Conservation (phyloP, 2,329 filamentous ascomycete species). For the Phoma sp. region DNA sequence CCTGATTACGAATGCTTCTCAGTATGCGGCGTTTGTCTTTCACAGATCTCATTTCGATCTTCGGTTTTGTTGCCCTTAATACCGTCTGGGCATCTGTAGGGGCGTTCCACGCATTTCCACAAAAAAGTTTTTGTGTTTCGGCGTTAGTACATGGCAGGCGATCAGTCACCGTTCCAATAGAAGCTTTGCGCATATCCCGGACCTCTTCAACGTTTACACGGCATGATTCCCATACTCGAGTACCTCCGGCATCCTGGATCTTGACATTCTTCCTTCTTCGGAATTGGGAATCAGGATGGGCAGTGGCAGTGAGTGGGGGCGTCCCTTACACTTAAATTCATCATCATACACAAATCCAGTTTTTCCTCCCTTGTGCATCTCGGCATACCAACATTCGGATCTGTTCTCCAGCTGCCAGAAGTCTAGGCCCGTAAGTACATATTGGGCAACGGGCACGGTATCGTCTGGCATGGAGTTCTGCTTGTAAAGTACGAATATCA, state of each 20-base stretch:
- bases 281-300: slow-evolving; percentile 14
- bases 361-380: slow-evolving; percentile 17
- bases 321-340: slow-evolving; percentile 30
- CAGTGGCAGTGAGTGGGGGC: slow-evolving; percentile 39
- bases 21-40: slow-evolving; percentile 13
- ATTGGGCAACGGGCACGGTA: slow-evolving; percentile 11
- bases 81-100: slow-evolving; percentile 20
- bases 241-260: slow-evolving; percentile 29
- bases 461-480: slow-evolving; percentile 6
- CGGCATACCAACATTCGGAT: slow-evolving; percentile 39
- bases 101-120: slow-evolving; percentile 32
- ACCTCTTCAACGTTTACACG: slow-evolving; percentile 35
- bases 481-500: slow-evolving; percentile 35
- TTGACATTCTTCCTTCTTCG: slow-evolving; percentile 21
- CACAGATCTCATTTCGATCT: slow-evolving; percentile 9
- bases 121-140: slow-evolving; percentile 42
- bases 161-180: slow-evolving; percentile 30
- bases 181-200: slow-evolving; percentile 30
- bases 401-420: slow-evolving; percentile 10
- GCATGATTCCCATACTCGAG: slow-evolving; percentile 30
- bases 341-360: slow-evolving; percentile 1
- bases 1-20: slow-evolving; percentile 23
- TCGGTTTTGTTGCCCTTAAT: slow-evolving; percentile 33
- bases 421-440: slow-evolving; percentile 24
- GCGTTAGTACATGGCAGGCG: slow-evolving; percentile 40